phyloP scores from a whole-genome alignment of 2,329 filamentous ascomycete genomes.

The Thelonectria blattea region DNA sequence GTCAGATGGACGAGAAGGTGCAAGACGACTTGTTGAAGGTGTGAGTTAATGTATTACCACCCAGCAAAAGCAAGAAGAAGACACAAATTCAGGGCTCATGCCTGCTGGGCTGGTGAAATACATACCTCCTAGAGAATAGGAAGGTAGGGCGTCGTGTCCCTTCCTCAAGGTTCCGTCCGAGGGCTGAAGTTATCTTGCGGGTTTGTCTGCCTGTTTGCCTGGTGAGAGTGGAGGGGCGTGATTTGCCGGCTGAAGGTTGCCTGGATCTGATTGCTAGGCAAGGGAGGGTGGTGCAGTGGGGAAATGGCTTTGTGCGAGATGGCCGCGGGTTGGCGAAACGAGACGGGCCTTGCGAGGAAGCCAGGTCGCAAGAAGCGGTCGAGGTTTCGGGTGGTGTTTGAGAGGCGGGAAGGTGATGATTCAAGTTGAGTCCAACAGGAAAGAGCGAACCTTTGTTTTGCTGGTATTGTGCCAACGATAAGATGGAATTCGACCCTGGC shows the following conservation, averaged over 20 bases:
- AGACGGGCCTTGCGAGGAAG: background rate
- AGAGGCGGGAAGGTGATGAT: background rate
- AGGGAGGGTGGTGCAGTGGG: slow-evolving; percentile 13
- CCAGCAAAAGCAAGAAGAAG: slow-evolving; percentile 8
- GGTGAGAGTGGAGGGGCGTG: background rate
- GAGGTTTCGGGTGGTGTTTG: slow-evolving; percentile 16
- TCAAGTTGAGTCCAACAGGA: background rate
- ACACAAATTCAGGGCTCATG: background rate
- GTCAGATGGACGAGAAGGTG: slow-evolving; percentile 8
- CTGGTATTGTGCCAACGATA: background rate
- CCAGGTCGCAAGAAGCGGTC: background rate
- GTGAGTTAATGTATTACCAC: slow-evolving; percentile 16
- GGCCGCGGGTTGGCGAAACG: background rate
- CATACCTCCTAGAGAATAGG: background rate
- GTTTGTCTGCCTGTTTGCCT: slow-evolving; percentile 8
- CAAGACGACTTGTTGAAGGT: slow-evolving; percentile 1
- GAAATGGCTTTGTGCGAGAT: background rate
- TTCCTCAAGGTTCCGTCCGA: background rate
- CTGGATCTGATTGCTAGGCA: slow-evolving; percentile 1
- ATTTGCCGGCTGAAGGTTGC: slow-evolving; percentile 10
- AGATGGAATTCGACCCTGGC: background rate
- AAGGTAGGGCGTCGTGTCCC: background rate
- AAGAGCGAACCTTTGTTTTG: background rate
- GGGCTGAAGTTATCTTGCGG: background rate
- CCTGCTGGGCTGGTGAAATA: slow-evolving; percentile 8